Percentiles rank a stretch among this genome's conserved stretches.
Evolutionary conservation across 2,329 filamentous ascomycete species (phyloP).

Genomic region (Colletotrichum limetticola): DNA sequence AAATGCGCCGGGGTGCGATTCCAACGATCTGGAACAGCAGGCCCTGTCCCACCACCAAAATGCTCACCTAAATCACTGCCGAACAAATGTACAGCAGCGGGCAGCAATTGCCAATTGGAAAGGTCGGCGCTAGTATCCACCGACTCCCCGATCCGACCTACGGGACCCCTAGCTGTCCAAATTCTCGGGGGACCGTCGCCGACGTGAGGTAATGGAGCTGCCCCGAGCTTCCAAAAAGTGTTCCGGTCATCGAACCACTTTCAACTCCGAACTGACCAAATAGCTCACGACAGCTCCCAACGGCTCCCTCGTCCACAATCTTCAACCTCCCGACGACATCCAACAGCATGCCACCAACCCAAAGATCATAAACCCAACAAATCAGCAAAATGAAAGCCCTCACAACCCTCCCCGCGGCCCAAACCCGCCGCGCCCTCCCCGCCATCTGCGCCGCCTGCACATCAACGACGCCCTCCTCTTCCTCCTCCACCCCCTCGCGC

Average conservation of each 20-base stretch:
- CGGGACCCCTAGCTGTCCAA: neutral
- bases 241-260: conserved; percentile 25
- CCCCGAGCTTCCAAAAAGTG: conserved; percentile 17
- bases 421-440: conserved; percentile 18
- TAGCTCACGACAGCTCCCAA: conserved; percentile 11
- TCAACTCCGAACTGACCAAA: neutral
- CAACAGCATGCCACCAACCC: neutral
- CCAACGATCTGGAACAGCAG: neutral
- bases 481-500: conserved; percentile 26
- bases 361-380: neutral
- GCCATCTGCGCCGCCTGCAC: conserved; percentile 34
- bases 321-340: accelerated
- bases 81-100: neutral
- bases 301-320: neutral
- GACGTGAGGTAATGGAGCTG: conserved; percentile 24
- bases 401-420: neutral
- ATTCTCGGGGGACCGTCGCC: conserved; percentile 2
- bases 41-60: neutral
- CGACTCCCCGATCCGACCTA: conserved; percentile 16
- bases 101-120: neutral
- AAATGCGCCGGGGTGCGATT: neutral
- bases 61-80: neutral
- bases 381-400: conserved; percentile 22
- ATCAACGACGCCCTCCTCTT: conserved; percentile 19
- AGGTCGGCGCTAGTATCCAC: conserved; percentile 22